A percentile compares a stretch with the other conserved stretches of the same genome.
Conservation (phyloP, 2,329 filamentous ascomycete species). For the Hypoxylon sp. region DNA sequence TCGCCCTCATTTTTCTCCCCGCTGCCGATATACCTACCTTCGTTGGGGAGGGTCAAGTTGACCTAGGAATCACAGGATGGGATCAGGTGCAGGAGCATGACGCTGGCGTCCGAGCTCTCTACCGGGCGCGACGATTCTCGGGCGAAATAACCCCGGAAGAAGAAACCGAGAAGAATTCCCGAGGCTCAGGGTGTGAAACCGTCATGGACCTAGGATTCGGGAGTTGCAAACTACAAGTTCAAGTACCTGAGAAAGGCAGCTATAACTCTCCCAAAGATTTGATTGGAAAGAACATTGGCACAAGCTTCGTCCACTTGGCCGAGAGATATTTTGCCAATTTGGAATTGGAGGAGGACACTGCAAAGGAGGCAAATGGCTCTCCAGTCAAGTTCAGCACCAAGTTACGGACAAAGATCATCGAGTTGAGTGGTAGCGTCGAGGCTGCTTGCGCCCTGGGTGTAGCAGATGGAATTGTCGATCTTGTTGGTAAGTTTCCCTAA, state of each 20-base stretch:
- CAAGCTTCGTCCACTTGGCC: constrained; percentile 91
- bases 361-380: constrained; percentile 54
- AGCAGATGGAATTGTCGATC: constrained; percentile 96
- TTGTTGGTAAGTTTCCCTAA: constrained; percentile 79
- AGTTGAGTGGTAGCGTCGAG: constrained; percentile 96
- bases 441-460: constrained; percentile 96
- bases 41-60: constrained; percentile 93
- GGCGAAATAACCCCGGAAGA: constrained; percentile 61
- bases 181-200: constrained; percentile 79
- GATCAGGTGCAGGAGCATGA: constrained; percentile 96
- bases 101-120: constrained; percentile 68
- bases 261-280: constrained; percentile 81
- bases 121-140: constrained; percentile 65
- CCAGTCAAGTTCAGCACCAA: constrained; percentile 61
- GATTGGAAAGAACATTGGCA: constrained; percentile 93
- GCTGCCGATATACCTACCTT: constrained; percentile 98
- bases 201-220: constrained; percentile 94
- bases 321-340: constrained; percentile 86
- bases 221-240: constrained; percentile 93
- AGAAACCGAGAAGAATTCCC: constrained; percentile 61
- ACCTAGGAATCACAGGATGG: constrained; percentile 93
- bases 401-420: constrained; percentile 89
- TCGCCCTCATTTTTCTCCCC: constrained; percentile 96
- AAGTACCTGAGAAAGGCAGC: constrained; percentile 88
- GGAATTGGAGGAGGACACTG: constrained; percentile 70